Evolutionary conservation across 345 rosid species (phyloP), one percentile per base, ranked within the genome.

Genomic region (Salix arbutifolia): DNA sequence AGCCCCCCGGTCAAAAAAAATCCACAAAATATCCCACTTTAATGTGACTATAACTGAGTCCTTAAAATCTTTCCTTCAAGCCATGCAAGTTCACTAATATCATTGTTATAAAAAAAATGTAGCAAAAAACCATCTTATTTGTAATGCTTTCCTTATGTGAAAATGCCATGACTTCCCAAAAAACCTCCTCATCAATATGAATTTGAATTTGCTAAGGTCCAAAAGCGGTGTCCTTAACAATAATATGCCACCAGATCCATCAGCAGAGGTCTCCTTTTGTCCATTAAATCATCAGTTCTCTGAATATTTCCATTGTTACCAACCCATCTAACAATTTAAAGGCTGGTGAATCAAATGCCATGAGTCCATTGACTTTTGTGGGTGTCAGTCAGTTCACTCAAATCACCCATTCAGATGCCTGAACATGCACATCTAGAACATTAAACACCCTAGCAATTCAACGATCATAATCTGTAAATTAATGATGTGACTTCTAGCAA

Each of bases 201-300:
- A 31, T 21, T 13, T 6, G 50, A 37, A 48, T 21, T 58, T 23
- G 25, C 31, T 23, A 16, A 8, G 48, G 25, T 25, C 66, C 19
- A 18, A 52, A 26, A 67, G 30, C 26, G 72, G 65, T 56, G 42
- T 35, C 25, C 23, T n/a, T 28, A 25, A 53, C 33, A 11, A 23
- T 62, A 62, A 42, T 38, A 61, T 62, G 62, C 75, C 50, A 65
- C 35, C 66, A 75, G 19, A 4, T 65, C 26, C 70, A 65, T 26
- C 28, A 48, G 30, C 61, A 16, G 6, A 17, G 14, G 28, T 40
- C 65, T 53, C 67, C 28, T 31, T 67, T 67, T 31, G 28, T 71
- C 4, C 3, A 26, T 14, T 6, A 68, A 17, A 28, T 75, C 30
- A 42, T 67, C 56, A 68, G 60, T 73, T 72, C 56, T 44, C 42